A percentile compares a stretch with the other conserved stretches of the same genome.
These are phyloP conservation scores for Hypoxylon sp. DNA, from an alignment of 2,329 filamentous ascomycete species.

Conservation along the genomic window DNA sequence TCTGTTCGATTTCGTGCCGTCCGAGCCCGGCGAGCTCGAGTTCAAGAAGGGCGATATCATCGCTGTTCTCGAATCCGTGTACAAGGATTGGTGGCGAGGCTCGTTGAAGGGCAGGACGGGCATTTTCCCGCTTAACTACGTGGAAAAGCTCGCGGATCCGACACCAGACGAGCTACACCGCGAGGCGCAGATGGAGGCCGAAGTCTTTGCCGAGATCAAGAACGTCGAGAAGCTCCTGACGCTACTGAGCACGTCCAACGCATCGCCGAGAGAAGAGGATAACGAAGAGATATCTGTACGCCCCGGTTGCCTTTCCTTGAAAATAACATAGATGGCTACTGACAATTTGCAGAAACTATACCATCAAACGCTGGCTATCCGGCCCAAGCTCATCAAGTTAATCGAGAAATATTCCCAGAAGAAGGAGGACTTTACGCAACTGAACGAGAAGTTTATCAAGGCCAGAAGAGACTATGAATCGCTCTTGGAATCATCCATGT, in stretches of 20 bases:
- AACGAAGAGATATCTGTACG: conserved; percentile 93
- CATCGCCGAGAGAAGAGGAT: conserved; percentile 82
- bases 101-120: conserved; percentile 93
- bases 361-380: conserved; percentile 90
- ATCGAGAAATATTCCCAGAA: conserved; percentile 99
- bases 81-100: conserved; percentile 99
- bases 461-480: conserved; percentile 95
- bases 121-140: conserved; percentile 98
- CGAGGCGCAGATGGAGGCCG: conserved; percentile 92
- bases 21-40: conserved; percentile 91
- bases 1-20: conserved; percentile 92
- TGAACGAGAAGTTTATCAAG: conserved; percentile 99
- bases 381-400: conserved; percentile 95
- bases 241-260: conserved; percentile 85
- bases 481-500: conserved; percentile 95
- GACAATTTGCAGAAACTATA: conserved; percentile 70
- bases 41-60: conserved; percentile 98
- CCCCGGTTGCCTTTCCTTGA: conserved; percentile 3
- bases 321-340: conserved; percentile 39
- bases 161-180: conserved; percentile 93
- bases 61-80: conserved; percentile 95
- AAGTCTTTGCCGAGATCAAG: conserved; percentile 71
- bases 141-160: conserved; percentile 95
- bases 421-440: conserved; percentile 98
- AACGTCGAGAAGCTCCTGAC: conserved; percentile 78